Base-by-base conservation (phyloP, 805 yeast genomes). In the Candida manassasensis region DNA sequence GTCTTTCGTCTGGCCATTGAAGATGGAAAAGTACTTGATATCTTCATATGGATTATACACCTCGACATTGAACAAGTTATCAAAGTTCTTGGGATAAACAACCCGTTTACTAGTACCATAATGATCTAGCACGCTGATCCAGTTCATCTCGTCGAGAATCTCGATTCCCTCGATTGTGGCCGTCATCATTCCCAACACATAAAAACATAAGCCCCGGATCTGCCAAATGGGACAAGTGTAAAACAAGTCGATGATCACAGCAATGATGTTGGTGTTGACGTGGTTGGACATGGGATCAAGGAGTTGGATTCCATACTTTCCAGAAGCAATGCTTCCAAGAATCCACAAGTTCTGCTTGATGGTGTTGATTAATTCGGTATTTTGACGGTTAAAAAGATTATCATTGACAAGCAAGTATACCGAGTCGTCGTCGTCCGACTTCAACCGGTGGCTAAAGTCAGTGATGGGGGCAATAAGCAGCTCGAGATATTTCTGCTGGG, bases 281-380 rank as follows among this genome's bases (percentile, higher is more conserved):
- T 45, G 42, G 27, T 44, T 47, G 39, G 54, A 53, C 29, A 55
- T 39, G 3, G 67, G 63, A 35, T 61, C 67, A 6, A 67, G 42
- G 6, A 66, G 42, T 35, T 62, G 67, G 15, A 83, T 77, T 0
- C 97, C 97, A 34, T 71, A 61, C 7, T 73, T 72, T 1, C 87
- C 75, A 1, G 88, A 75, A 2, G 89, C 89, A 19, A 89, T 77
- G 48, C 81, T 79, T 0, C 96, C 97, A 21, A 86, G 67, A 2
- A 94, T 80, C 97, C 97, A 90, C 22, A 90, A 48, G 21, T 82
- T 75, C 8, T 89, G 84, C 50, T 85, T 86, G 17, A 90, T 55
- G 3, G 17, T n/a, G 15, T 29, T 35, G 7, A 50, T 13, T 6
- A 63, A 21, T 13, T 65, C 40, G 13, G 59, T 57, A 5, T 67